Evolutionary conservation across 306 rosid genomes (phyloP).

Genomic region (Senna tora): DNA sequence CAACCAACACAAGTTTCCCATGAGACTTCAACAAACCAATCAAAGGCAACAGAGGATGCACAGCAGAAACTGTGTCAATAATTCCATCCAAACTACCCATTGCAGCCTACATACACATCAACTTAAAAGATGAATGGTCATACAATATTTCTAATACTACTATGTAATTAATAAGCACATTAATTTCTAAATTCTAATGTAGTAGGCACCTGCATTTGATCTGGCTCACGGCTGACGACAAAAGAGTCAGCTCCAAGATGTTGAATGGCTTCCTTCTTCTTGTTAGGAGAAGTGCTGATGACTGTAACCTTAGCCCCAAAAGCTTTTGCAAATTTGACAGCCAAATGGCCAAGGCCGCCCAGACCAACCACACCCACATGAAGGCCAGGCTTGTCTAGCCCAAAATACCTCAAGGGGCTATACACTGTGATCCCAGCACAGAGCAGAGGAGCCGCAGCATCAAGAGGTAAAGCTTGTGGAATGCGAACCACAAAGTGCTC

Average conservation of each 20-base stretch:
- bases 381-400: conserved; percentile 48
- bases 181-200: too few species aligned
- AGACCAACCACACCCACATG: conserved; percentile 62
- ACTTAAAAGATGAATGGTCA: too few species aligned
- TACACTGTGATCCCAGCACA: conserved; percentile 66
- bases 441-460: conserved; percentile 60
- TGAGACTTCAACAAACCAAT: conserved; percentile 46
- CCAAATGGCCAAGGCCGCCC: conserved; percentile 63
- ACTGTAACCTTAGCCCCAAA: conserved; percentile 56
- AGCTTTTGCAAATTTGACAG: conserved; percentile 64
- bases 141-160: too few species aligned
- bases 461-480: conserved; percentile 52
- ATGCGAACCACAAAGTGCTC: conserved; percentile 50
- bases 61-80: conserved; percentile 53
- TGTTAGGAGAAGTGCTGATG: conserved; percentile 56
- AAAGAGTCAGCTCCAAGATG: conserved; percentile 55
- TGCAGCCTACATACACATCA: conserved; percentile 48
- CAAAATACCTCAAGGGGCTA: conserved; percentile 53
- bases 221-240: conserved; percentile 48
- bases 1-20: conserved; percentile 59
- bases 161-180: background rate
- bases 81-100: conserved; percentile 54
- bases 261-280: conserved; percentile 51
- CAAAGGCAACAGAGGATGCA: conserved; percentile 52
- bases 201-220: conserved; percentile 46